Conservation (phyloP, 306 rosid species). For the cucumber (Cucumis sativus) region Cucumber_9930_V3 NC_026657.2:6953001-6953500, state of each 20-base stretch:
- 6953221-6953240: background rate
- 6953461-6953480: conserved; percentile 58
- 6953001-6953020: conserved; percentile 74
- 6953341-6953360: conserved; percentile 68
- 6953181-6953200: background rate
- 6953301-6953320: background rate
- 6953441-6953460: conserved; percentile 94
- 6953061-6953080: conserved; percentile 68
- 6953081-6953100: conserved; percentile 87
- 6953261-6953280: background rate
- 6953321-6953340: conserved; percentile 79
- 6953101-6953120: conserved; percentile 32
- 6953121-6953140: conserved; percentile 4
- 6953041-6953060: conserved; percentile 83
- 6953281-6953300: background rate
- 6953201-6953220: background rate
- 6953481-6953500: conserved; percentile 76
- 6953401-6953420: conserved; percentile 76
- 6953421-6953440: conserved; percentile 76
- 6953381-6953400: conserved; percentile 77
- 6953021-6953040: conserved; percentile 82
- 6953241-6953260: background rate
- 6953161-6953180: background rate
- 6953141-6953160: background rate
- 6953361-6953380: conserved; percentile 82